phyloP scores from a whole-genome alignment of 2,329 filamentous ascomycete species.

The Penicillium occitanis region DNA sequence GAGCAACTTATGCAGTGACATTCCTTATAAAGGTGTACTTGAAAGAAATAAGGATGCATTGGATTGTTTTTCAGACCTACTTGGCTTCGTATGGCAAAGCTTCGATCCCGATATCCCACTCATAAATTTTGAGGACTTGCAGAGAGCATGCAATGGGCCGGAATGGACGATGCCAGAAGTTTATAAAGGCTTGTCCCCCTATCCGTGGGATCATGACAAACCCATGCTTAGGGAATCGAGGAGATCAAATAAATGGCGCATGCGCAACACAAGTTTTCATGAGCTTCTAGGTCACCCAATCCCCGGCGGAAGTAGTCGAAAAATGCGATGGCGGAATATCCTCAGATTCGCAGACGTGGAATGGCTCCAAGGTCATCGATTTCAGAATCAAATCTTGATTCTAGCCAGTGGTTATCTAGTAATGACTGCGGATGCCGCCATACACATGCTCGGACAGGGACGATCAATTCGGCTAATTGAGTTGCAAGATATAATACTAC shows the following conservation, averaged over 20 bases:
- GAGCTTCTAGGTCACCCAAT: conserved; percentile 27
- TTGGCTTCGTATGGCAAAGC: conserved; percentile 26
- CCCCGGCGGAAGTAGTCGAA: conserved; percentile 24
- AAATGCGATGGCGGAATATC: conserved; percentile 34
- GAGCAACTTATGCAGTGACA: background rate
- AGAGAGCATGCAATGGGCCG: conserved; percentile 2
- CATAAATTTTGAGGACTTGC: conserved; percentile 22
- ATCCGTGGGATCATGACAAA: conserved; percentile 51
- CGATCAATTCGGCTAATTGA: conserved; percentile 21
- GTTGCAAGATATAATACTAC: conserved; percentile 25
- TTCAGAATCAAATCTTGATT: conserved; percentile 27
- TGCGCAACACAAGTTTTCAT: conserved; percentile 33
- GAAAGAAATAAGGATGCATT: conserved; percentile 22
- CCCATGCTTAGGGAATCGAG: conserved; percentile 46
- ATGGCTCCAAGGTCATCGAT: conserved; percentile 36
- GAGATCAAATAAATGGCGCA: conserved; percentile 40
- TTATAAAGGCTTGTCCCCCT: conserved; percentile 37
- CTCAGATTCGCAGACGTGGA: conserved; percentile 32
- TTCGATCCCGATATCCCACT: conserved; percentile 21
- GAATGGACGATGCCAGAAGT: conserved; percentile 7
- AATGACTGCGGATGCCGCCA: conserved; percentile 30
- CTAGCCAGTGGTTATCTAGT: conserved; percentile 29
- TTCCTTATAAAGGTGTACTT: conserved; percentile 24
- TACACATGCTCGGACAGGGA: conserved; percentile 7
- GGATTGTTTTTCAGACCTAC: conserved; percentile 15